Evolutionary conservation across 179 eudicot genomes (phyloP).

Genomic region (Drosera spatulata): DNA sequence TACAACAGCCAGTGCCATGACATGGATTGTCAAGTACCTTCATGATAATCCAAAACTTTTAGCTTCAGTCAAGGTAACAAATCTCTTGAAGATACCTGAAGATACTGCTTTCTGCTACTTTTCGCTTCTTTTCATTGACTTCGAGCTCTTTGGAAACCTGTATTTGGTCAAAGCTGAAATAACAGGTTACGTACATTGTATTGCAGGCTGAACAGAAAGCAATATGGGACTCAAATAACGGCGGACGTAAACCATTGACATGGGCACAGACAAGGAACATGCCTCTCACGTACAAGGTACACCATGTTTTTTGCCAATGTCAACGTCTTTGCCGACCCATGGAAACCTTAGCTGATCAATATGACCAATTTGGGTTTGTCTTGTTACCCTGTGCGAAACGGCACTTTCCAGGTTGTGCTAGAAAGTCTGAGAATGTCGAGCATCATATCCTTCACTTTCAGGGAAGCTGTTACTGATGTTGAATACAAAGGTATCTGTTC

Average conservation of each 20-base stretch:
- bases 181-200: background rate
- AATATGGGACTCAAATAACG: conserved; percentile 15
- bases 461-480: conserved; percentile 60
- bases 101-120: background rate
- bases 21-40: conserved; percentile 25
- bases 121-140: too few relatives aligned
- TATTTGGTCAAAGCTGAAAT: background rate
- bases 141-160: background rate
- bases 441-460: conserved; percentile 54
- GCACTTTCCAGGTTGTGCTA: conserved; percentile 28
- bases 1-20: conserved; percentile 26
- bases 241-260: conserved; percentile 15
- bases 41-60: conserved; percentile 15
- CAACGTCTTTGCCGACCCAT: too few relatives aligned
- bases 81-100: too few relatives aligned
- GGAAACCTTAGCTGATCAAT: too few relatives aligned
- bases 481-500: conserved; percentile 38
- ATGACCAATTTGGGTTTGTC: too few relatives aligned
- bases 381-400: background rate
- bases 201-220: conserved; percentile 19
- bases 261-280: conserved; percentile 21
- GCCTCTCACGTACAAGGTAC: conserved; percentile 18
- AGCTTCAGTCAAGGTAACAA: background rate
- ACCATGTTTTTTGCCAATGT: background rate
- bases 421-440: conserved; percentile 64